These are phyloP conservation scores for Pseudognaphalium luteoalbum DNA, from an alignment of 129 eudicot species.

Conservation along the genomic window DNA sequence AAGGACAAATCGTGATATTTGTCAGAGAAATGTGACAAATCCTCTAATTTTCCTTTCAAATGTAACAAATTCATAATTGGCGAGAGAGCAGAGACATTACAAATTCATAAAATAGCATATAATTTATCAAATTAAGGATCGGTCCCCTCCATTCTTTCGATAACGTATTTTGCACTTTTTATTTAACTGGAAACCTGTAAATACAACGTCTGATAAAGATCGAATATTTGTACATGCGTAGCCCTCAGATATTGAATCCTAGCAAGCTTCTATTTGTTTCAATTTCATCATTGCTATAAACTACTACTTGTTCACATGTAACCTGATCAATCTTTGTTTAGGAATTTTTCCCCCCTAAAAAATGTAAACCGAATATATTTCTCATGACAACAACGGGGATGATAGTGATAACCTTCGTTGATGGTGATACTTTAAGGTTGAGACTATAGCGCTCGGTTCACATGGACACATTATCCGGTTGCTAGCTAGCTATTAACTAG, in stretches of 20 bases:
- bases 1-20: too few species aligned
- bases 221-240: neutral
- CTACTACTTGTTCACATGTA: neutral
- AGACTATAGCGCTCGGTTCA: slow-evolving; percentile 2
- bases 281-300: neutral
- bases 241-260: too few species aligned
- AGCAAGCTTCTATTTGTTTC: neutral
- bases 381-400: slow-evolving; percentile 3
- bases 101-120: too few species aligned
- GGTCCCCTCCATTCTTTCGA: neutral
- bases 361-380: neutral
- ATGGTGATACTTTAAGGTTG: neutral
- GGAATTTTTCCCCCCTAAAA: neutral
- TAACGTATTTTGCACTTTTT: neutral
- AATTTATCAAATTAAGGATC: too few species aligned
- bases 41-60: neutral
- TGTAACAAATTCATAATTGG: too few species aligned
- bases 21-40: too few species aligned
- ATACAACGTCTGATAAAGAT: neutral
- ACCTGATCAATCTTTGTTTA: neutral
- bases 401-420: slow-evolving; percentile 9
- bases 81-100: too few species aligned
- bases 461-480: neutral
- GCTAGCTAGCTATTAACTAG: slow-evolving; percentile 4
- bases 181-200: neutral